Evolutionary conservation across 805 yeast genomes (phyloP), one percentile per base, ranked within the genome.

Genomic region (Metschnikowia aberdeeniae): DNA sequence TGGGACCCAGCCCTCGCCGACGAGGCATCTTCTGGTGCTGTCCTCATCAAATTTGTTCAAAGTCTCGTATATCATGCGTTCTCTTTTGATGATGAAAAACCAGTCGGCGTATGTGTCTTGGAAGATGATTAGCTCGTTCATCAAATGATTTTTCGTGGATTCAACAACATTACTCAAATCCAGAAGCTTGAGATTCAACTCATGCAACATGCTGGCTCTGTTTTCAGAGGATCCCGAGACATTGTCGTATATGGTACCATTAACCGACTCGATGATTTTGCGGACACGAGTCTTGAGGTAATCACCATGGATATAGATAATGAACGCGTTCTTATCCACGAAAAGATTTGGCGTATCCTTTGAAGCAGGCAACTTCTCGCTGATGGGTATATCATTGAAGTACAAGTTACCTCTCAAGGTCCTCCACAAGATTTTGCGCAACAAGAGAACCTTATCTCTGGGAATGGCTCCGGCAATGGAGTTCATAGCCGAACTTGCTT

Each of bases 1-100:
- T 30, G 89, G 89, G 31, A 79, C 77, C 95, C 86, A 84, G 36
- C 88, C 89, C 70, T 81, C 88, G 28, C 81, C 86, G 42, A 79
- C 84, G 39, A 80, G 72, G 60, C 82, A 82, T 58, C 80, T 76
- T 61, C 89, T 75, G 35, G 77, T 76, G 44, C 75, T 66, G 61
- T 86, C 93, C 60, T 78, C 83, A 55, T 84, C 82, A 55, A 86
- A 86, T 47, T 70, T 71, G 62, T 84, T 83, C 68, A 84, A 71
- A 3, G 78, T 70, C 47, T 76, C 74, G 59, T 72, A 83, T 34
- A 83, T 80, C 20, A 76, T 62, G 52, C 78, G 76, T 54, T 84
- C 90, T 36, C 80, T 63, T 43, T 75, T 71, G 42, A 81, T 49
- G 6, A 53, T 52, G 43, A 61, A 67, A 30, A 52, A 43, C 58